Evolutionary conservation across 495 filamentous ascomycete genomes (phyloP), one percentile per base, ranked within the genome.

Genomic region (Trichocladium antarcticum): DNA sequence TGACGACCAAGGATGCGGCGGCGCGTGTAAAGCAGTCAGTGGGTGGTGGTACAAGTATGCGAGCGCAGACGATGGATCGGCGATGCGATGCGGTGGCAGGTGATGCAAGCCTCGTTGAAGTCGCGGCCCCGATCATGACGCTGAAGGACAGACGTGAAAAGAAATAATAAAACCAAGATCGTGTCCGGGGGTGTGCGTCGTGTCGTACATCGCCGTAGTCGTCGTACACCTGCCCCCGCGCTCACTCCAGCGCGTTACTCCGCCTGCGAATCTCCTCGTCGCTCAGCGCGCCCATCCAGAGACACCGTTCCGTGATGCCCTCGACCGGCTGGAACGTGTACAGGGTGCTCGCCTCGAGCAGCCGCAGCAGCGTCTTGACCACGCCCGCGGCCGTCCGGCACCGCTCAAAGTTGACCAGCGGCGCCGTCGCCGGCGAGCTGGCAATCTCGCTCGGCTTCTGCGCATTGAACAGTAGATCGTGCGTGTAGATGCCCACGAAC

Each of bases 381-480:
- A 97, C 87, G n/a, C 78, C 76, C 2, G 93, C 93, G 21, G 88
- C 80, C 15, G 84, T 88, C 22, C 90, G 84, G 61, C 89, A 90
- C 47, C 89, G 81, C 67, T 97, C 93, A 62, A 97, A 97, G 62
- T 99, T 99, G 50, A 97, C 79, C 42, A 99, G 68, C 22, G 85
- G 78, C 53, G 87, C 84, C 14, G 74, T 76, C 12, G 76, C 77
- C 45, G 78, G 76, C 17, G 77, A 72, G 52, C 69, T 84, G 47
- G 59, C 83, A 72, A 84, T 74, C 62, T 80, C 73, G 15, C 74
- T 73, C 14, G 90, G 89, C 57, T 93, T 84, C 64, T 96, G 88
- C 0, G 86, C 80, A 62, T 97, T 99, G 66, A 89, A 93, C 29
- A 95, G 86, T n/a, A 99, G 75, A 57, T 99, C 93, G 57, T 95